Conservation (phyloP, 1,284 basidiomycete genomes). For the Termitomyces sp. region DNA sequence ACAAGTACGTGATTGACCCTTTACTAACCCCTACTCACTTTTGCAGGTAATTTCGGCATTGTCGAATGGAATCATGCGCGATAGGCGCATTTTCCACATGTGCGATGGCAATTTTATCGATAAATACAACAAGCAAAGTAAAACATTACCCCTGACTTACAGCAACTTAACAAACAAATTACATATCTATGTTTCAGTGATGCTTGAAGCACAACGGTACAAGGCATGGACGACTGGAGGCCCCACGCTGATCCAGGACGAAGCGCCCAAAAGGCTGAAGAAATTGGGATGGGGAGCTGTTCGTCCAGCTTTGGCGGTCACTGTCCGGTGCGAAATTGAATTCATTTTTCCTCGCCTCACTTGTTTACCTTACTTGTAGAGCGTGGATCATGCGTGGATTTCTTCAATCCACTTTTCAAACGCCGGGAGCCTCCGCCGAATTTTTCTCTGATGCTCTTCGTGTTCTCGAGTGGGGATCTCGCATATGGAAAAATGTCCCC, state of each 20-base stretch:
- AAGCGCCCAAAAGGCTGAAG: conserved; percentile 28
- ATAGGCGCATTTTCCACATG: conserved; percentile 30
- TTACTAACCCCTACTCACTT: not conserved
- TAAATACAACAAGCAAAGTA: conserved; percentile 32
- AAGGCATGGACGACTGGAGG: conserved; percentile 29
- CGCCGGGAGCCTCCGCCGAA: conserved; percentile 20
- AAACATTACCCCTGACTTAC: not conserved
- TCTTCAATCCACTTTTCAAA: conserved; percentile 19
- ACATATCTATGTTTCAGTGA: conserved; percentile 17
- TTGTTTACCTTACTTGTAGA: conserved; percentile 14
- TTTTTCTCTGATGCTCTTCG: conserved; percentile 27
- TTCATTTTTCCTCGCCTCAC: not conserved
- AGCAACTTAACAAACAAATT: not conserved
- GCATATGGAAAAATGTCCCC: conserved; percentile 29
- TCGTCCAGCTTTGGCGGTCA: conserved; percentile 32
- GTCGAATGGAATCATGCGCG: conserved; percentile 28
- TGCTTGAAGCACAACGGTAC: conserved; percentile 22
- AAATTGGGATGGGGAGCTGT: conserved; percentile 33
- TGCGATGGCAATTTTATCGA: conserved; percentile 16
- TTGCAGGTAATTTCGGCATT: conserved; percentile 23
- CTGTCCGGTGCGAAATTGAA: conserved; percentile 31
- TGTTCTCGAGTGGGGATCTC: conserved; percentile 35
- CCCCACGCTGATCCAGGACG: conserved; percentile 25
- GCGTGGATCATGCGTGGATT: conserved; percentile 34
- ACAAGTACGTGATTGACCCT: conserved; percentile 2